These are phyloP conservation scores for Pogostemon cablin DNA, from an alignment of 257 asterid genomes.

Conservation along the genomic window DNA sequence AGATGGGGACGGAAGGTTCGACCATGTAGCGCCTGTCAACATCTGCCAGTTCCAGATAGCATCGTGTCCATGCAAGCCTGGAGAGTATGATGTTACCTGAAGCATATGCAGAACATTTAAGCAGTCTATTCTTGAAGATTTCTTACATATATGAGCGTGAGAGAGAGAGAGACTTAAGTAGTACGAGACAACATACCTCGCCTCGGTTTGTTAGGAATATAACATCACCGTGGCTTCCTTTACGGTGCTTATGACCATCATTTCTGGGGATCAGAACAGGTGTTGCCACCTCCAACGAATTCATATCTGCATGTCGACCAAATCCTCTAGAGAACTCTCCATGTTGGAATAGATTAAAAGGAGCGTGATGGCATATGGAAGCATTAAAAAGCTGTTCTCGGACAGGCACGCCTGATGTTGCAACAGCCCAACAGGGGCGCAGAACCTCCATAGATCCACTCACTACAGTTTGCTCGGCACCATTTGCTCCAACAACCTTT, in stretches of 20 bases:
- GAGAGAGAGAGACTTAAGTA: neutral
- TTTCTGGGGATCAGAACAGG: conserved; percentile 83
- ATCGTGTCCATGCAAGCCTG: conserved; percentile 86
- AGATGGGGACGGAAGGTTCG: conserved; percentile 87
- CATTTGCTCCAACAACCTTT: conserved; percentile 96
- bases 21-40: conserved; percentile 90
- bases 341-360: conserved; percentile 81
- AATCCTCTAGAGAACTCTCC: conserved; percentile 79
- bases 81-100: conserved; percentile 95
- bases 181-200: conserved; percentile 61
- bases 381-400: conserved; percentile 97
- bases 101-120: conserved; percentile 20
- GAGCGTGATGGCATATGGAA: conserved; percentile 91
- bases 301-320: conserved; percentile 58
- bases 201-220: conserved; percentile 94
- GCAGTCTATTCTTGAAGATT: neutral
- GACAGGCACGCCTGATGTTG: conserved; percentile 96
- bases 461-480: conserved; percentile 90
- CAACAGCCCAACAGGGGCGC: conserved; percentile 99
- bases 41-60: conserved; percentile 95
- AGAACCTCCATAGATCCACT: conserved; percentile 95
- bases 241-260: conserved; percentile 90
- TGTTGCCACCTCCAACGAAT: conserved; percentile 87
- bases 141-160: neutral
- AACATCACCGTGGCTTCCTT: conserved; percentile 92